Evolutionary conservation across 352 stramenopile genomes (phyloP).

Genomic region (Pythium monospermum): DNA sequence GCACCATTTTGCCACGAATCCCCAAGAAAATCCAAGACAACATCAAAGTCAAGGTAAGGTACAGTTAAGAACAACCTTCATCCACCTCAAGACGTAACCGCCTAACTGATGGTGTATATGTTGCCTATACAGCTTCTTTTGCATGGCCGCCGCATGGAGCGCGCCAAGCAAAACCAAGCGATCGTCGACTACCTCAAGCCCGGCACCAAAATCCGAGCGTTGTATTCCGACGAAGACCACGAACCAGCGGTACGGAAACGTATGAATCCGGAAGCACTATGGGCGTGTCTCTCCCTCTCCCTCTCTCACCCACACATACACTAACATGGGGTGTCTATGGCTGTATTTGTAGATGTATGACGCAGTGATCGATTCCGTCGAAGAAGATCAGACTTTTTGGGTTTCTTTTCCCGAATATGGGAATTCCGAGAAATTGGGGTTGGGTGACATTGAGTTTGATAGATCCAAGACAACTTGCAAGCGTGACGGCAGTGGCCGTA

Average conservation of each 20-base stretch:
- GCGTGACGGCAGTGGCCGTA: no score
- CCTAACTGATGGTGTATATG: background rate
- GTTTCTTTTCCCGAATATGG: slow-evolving; percentile 97
- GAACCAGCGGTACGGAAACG: slow-evolving; percentile 54
- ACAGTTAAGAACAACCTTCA: background rate
- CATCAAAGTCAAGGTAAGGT: slow-evolving; percentile 91
- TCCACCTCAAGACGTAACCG: no score
- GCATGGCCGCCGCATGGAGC: slow-evolving; percentile 59
- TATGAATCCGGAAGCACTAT: no score
- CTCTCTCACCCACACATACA: no score
- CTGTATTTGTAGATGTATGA: slow-evolving; percentile 95
- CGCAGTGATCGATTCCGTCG: slow-evolving; percentile 92
- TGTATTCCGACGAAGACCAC: slow-evolving; percentile 97
- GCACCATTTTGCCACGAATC: slow-evolving; percentile 94
- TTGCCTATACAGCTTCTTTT: slow-evolving; percentile 58
- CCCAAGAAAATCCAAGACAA: slow-evolving; percentile 94
- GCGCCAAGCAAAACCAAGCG: slow-evolving; percentile 52
- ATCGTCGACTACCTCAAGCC: slow-evolving; percentile 77
- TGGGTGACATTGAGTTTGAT: slow-evolving; percentile 93
- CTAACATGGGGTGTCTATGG: no score
- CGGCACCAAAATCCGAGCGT: slow-evolving; percentile 89
- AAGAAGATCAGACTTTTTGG: slow-evolving; percentile 78
- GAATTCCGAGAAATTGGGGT: slow-evolving; percentile 91
- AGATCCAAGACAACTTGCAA: no score
- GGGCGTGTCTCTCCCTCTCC: no score